Conservation (phyloP, 768 basidiomycete species). For the Pholiota microspora region DNA sequence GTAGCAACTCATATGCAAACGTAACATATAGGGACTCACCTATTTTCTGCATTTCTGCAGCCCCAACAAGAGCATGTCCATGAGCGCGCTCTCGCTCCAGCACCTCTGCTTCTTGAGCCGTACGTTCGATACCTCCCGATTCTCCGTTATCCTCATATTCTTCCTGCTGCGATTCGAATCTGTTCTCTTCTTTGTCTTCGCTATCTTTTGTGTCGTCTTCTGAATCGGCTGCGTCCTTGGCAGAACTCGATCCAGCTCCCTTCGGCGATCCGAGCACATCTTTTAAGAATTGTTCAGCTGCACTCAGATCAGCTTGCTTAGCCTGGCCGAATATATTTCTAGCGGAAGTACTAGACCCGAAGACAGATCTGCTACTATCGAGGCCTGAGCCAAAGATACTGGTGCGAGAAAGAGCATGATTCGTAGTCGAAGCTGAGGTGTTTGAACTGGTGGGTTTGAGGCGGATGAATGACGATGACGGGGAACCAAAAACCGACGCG, state of each 20-base stretch:
- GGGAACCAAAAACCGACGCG: slow-evolving; percentile 24
- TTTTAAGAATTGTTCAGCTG: neutral
- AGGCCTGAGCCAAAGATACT: neutral
- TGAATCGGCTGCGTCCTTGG: neutral
- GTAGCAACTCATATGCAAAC: too few relatives aligned
- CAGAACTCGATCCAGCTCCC: neutral
- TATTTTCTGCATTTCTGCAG: too few relatives aligned
- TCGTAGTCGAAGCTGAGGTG: too few relatives aligned
- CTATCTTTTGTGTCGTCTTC: neutral
- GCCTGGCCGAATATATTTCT: neutral
- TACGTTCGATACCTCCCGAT: neutral
- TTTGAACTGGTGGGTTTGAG: neutral
- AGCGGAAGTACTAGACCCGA: neutral
- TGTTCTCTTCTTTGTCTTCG: neutral
- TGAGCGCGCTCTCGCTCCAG: neutral
- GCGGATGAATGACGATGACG: slow-evolving; percentile 2
- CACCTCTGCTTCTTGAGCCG: neutral
- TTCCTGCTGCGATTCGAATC: neutral
- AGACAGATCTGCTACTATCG: neutral
- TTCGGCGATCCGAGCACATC: neutral
- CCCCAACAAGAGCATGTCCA: slow-evolving; percentile 8
- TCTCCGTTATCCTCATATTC: neutral
- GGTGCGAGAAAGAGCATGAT: neutral
- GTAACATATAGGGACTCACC: neutral
- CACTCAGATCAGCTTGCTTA: neutral